Base-by-base conservation (phyloP, 1,139 yeast species). In the Zygosaccharomyces sapae region DNA sequence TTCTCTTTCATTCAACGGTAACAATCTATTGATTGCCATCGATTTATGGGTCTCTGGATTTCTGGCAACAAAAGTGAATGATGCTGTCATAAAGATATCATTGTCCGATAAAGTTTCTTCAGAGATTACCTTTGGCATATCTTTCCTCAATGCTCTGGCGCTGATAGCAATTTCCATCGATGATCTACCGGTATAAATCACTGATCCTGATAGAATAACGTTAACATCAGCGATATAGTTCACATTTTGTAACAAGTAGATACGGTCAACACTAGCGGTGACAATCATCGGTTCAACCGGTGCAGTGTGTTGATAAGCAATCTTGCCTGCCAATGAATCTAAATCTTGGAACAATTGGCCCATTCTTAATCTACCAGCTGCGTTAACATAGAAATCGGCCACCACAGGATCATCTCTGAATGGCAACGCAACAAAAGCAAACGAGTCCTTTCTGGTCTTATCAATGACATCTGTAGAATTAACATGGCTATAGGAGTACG, bases 81-180 rank as follows among this genome's bases (percentile, higher is more conserved):
- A 86, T 10, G 97, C 96, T 30, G 89, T 81, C 58, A 89, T 70
- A 66, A 89, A 85, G 33, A 78, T 76, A 50, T 77, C 79, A 47
- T 71, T 73, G 42, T 76, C 76, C 7, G 67, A 67, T 43, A 72
- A 65, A 58, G 71, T 70, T 46, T 65, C 58, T 54, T 73, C 70
- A 52, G 69, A 57, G 36, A 77, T 73, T 39, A 72, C 72, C 46
- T 71, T 64, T 7, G 67, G 64, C 5, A 77, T 52, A 2, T 70
- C 68, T 33, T 74, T 77, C 46, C 79, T 81, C 52, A 82, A 82
- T 1, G 94, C 83, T 53, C 86, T 85, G 1, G 96, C 97, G 62
- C 82, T 84, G 57, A 90, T 94, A 44, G 90, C 79, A 61, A 90
- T 89, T 69, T 90, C 97, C 97, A 90, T 90, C 1, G 96, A 87